These are phyloP conservation scores for Capronia americana DNA, from an alignment of 2,329 filamentous ascomycete species.

Conservation along the genomic window DNA sequence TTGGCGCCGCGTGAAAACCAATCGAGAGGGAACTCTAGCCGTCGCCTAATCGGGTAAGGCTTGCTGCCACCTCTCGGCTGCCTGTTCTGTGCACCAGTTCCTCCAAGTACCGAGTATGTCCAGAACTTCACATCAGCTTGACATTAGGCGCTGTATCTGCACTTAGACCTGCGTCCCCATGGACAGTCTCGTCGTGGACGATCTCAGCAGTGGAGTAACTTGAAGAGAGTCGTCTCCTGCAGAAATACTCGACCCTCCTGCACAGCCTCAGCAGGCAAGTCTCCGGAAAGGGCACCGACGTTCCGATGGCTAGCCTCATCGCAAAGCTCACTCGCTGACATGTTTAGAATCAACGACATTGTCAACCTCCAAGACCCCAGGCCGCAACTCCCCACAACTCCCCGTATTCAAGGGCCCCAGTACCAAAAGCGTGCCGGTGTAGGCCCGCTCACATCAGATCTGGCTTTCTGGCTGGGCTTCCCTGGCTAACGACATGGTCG, in stretches of 20 bases:
- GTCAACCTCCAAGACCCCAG: neutral
- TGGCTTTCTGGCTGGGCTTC: neutral
- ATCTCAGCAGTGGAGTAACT: neutral
- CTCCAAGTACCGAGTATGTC: neutral
- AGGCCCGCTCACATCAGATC: constrained; percentile 1
- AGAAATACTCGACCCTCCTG: neutral
- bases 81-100: neutral
- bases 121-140: neutral
- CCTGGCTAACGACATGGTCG: neutral
- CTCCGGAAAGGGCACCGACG: neutral
- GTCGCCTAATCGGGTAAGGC: neutral
- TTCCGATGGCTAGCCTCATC: neutral
- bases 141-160: neutral
- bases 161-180: neutral
- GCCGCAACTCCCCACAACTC: neutral
- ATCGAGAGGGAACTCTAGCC: neutral
- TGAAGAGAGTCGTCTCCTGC: neutral
- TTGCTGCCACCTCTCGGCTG: neutral
- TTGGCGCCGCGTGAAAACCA: neutral
- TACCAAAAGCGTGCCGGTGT: neutral
- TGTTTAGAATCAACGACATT: neutral
- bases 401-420: neutral
- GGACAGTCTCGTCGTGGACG: neutral
- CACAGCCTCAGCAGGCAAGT: neutral
- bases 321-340: neutral